Conservation (phyloP, 2,329 filamentous ascomycete species). For the Phyllosticta citrichinensis region DNA sequence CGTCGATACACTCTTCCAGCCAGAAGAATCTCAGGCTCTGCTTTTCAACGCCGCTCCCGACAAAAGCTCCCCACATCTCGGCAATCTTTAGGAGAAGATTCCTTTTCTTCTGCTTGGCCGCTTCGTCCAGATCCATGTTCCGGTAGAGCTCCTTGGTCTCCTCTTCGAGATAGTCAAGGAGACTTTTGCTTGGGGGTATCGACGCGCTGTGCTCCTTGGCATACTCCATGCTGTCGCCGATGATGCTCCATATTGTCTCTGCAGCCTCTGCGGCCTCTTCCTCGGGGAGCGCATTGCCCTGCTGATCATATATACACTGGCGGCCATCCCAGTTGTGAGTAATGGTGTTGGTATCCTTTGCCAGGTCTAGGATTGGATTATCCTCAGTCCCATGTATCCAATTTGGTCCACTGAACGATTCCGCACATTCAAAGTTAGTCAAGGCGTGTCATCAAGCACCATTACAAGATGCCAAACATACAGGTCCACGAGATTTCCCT, state of each 20-base stretch:
- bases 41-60: slow-evolving; percentile 52
- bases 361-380: slow-evolving; percentile 61
- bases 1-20: slow-evolving; percentile 69
- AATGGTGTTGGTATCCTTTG: slow-evolving; percentile 48
- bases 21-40: slow-evolving; percentile 71
- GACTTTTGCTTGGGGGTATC: slow-evolving; percentile 43
- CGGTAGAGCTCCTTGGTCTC: slow-evolving; percentile 35
- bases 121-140: slow-evolving; percentile 20
- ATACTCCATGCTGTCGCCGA: slow-evolving; percentile 56
- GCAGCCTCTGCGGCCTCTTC: slow-evolving; percentile 30
- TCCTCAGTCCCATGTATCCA: slow-evolving; percentile 68
- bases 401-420: slow-evolving; percentile 52
- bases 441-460: neutral
- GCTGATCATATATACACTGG: slow-evolving; percentile 47
- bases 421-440: slow-evolving; percentile 1
- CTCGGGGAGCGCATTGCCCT: slow-evolving; percentile 42
- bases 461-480: slow-evolving; percentile 25
- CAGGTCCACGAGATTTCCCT: slow-evolving; percentile 46
- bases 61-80: slow-evolving; percentile 61
- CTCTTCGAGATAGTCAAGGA: slow-evolving; percentile 48
- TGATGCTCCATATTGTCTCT: slow-evolving; percentile 55
- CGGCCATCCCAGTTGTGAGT: slow-evolving; percentile 44
- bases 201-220: slow-evolving; percentile 48
- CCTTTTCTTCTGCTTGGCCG: slow-evolving; percentile 35
- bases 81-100: slow-evolving; percentile 43